Conservation (phyloP, 2,329 filamentous ascomycete species). For the Seiridium unicorne region DNA sequence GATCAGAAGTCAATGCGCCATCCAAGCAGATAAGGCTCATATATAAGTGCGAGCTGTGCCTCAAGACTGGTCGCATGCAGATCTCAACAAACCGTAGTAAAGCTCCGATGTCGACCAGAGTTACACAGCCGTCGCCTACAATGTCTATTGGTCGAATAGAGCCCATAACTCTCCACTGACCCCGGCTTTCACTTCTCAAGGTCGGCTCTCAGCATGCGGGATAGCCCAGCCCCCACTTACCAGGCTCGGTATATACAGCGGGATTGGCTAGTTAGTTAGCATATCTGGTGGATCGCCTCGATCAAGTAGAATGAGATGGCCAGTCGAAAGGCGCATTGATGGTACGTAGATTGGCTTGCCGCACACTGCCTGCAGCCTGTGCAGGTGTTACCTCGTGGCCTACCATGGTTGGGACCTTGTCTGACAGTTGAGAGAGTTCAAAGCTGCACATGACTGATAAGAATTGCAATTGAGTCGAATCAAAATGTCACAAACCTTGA, state of each 20-base stretch:
- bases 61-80: background rate
- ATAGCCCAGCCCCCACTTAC: constrained; percentile 15
- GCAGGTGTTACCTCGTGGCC: background rate
- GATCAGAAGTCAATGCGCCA: background rate
- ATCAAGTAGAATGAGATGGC: background rate
- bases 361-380: background rate
- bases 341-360: background rate
- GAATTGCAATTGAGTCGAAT: background rate
- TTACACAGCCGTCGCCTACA: background rate
- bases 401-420: background rate
- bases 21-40: background rate
- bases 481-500: too few species aligned
- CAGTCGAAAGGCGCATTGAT: background rate
- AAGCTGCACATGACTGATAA: background rate
- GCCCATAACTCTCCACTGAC: background rate
- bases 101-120: constrained; percentile 11
- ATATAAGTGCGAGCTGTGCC: background rate
- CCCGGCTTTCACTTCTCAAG: constrained; percentile 11
- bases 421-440: constrained; percentile 5
- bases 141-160: background rate
- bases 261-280: background rate
- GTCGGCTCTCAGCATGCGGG: constrained; percentile 11
- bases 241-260: constrained; percentile 8
- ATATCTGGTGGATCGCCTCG: background rate
- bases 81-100: background rate